Conservation (phyloP, 2,329 filamentous ascomycete species). For the Teratosphaeria viscida region DNA sequence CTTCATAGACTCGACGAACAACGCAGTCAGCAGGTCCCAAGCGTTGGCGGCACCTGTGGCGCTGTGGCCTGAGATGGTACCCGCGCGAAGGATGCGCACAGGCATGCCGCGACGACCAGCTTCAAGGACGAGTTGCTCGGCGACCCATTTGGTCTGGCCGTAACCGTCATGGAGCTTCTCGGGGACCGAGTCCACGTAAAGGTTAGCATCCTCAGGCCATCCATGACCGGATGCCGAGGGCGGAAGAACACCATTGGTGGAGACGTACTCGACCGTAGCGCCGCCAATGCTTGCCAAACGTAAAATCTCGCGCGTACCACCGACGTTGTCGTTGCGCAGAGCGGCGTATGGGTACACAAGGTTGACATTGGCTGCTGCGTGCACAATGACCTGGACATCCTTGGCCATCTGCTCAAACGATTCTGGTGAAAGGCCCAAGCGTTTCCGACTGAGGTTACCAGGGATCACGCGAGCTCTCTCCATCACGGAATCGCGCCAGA, state of each 20-base stretch:
- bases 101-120: slow-evolving; percentile 59
- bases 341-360: slow-evolving; percentile 74
- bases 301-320: slow-evolving; percentile 66
- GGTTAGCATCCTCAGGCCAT: slow-evolving; percentile 60
- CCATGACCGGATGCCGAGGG: slow-evolving; percentile 51
- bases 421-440: slow-evolving; percentile 56
- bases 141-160: slow-evolving; percentile 73
- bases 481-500: slow-evolving; percentile 68
- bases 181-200: slow-evolving; percentile 58
- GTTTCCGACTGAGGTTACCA: slow-evolving; percentile 59
- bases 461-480: slow-evolving; percentile 68
- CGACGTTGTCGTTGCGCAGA: slow-evolving; percentile 62
- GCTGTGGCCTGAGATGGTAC: slow-evolving; percentile 71
- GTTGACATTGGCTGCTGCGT: slow-evolving; percentile 69
- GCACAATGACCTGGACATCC: slow-evolving; percentile 62
- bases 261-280: slow-evolving; percentile 67
- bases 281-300: slow-evolving; percentile 57
- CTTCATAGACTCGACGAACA: slow-evolving; percentile 67
- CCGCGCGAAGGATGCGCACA: slow-evolving; percentile 60
- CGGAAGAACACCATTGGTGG: slow-evolving; percentile 69
- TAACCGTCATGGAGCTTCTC: slow-evolving; percentile 62
- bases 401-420: slow-evolving; percentile 55
- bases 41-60: slow-evolving; percentile 64
- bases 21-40: slow-evolving; percentile 65
- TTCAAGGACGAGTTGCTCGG: slow-evolving; percentile 62